Evolutionary conservation across 176 grass and related monocot genomes (phyloP).

Genomic region (Carex parvula): DNA sequence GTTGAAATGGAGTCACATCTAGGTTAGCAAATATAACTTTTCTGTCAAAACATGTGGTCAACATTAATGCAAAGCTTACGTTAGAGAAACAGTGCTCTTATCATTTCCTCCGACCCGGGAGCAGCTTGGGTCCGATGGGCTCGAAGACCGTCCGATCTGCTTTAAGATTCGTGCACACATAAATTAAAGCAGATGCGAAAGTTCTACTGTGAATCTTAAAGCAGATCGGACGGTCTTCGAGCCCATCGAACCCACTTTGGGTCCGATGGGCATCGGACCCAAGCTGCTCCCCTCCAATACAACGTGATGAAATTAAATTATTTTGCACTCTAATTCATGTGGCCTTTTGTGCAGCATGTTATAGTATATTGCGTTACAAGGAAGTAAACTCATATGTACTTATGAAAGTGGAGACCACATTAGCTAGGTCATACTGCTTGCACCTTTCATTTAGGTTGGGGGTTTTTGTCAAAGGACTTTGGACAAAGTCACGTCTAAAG

Average conservation of each 20-base stretch:
- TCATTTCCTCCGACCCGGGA: neutral
- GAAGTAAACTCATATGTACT: neutral
- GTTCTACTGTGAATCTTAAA: too few species aligned
- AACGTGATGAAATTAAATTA: neutral
- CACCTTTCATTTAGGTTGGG: neutral
- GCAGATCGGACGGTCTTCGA: too few species aligned
- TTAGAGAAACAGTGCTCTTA: neutral
- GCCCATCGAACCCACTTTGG: too few species aligned
- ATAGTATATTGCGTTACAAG: neutral
- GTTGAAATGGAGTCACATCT: neutral
- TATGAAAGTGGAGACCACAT: neutral
- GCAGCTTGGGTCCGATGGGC: too few species aligned
- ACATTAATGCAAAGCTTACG: neutral
- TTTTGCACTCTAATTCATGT: neutral
- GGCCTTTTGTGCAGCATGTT: neutral
- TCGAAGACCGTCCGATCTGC: too few species aligned
- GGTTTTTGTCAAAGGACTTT: too few species aligned
- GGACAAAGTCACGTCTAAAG: too few species aligned
- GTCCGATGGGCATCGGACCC: too few species aligned
- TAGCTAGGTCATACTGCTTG: conserved; percentile 3
- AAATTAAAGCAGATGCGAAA: too few species aligned
- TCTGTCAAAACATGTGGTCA: conserved; percentile 6
- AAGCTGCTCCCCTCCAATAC: too few species aligned
- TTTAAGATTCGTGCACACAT: too few species aligned
- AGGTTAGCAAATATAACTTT: neutral